These are phyloP conservation scores for Salvia hispanica DNA, from an alignment of 257 asterid genomes.

Conservation along the genomic window DNA sequence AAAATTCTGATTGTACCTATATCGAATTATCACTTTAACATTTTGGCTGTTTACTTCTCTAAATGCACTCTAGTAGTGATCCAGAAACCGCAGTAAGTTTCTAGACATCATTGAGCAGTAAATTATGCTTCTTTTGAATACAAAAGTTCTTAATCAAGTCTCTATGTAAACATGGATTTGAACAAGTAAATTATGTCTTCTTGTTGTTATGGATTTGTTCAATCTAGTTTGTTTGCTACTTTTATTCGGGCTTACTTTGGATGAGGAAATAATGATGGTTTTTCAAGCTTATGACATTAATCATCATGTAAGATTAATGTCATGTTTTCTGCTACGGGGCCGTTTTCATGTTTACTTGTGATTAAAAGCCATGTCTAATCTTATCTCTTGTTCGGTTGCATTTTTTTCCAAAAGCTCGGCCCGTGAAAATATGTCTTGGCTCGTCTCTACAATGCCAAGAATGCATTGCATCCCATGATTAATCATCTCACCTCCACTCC, in stretches of 20 bases:
- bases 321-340: no score
- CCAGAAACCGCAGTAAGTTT: not conserved
- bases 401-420: no score
- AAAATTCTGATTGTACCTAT: not conserved
- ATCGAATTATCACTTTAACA: not conserved
- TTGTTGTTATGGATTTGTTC: not conserved
- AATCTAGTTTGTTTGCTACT: not conserved
- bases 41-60: slow-evolving; percentile 3
- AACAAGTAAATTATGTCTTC: not conserved
- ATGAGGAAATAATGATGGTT: not conserved
- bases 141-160: not conserved
- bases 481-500: no score
- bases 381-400: no score
- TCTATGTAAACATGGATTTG: not conserved
- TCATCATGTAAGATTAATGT: not conserved
- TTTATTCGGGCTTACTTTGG: not conserved
- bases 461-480: no score
- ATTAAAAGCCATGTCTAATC: no score
- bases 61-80: slow-evolving; percentile 12
- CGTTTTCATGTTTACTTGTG: no score
- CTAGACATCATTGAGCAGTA: slow-evolving; percentile 6
- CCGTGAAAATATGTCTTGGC: no score
- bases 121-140: not conserved
- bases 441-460: no score
- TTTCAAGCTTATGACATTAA: not conserved